phyloP scores from a whole-genome alignment of 2,329 filamentous ascomycete species.

The Celoporthe dispersa region DNA sequence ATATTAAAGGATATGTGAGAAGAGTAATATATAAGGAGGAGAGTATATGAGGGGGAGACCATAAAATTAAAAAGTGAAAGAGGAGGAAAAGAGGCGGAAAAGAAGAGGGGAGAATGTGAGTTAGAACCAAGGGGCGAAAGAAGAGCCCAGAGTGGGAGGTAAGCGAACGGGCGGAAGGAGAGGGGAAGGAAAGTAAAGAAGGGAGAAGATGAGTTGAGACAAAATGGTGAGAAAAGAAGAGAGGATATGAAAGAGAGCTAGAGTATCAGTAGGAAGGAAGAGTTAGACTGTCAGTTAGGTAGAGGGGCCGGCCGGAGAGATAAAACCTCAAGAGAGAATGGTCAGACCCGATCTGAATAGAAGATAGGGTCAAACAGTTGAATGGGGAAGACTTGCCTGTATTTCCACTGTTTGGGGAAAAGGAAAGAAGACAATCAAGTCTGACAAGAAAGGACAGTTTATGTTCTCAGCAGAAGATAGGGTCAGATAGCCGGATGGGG shows the following conservation, averaged over 20 bases:
- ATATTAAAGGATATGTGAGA: too few species aligned
- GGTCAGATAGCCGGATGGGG: neutral
- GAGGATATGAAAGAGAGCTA: neutral
- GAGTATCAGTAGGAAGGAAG: neutral
- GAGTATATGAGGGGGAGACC: neutral
- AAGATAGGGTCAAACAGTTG: too few species aligned
- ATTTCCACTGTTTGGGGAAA: too few species aligned
- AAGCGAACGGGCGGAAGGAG: neutral
- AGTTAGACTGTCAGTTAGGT: neutral
- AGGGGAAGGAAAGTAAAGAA: neutral
- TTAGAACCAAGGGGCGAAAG: neutral
- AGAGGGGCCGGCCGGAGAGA: neutral
- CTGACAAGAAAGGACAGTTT: too few species aligned
- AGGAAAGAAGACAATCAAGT: too few species aligned
- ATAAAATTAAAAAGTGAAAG: too few species aligned
- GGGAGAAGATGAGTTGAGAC: neutral
- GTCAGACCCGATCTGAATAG: neutral
- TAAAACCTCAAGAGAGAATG: neutral
- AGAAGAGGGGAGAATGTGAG: neutral
- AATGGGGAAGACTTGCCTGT: too few species aligned
- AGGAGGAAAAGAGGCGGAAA: too few species aligned
- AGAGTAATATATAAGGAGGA: too few species aligned
- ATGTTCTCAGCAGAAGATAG: too few species aligned
- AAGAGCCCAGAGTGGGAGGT: neutral
- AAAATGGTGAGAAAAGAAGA: too few species aligned